Evolutionary conservation across 257 asterid species (phyloP).

Genomic region (Lithospermum erythrorhizon): DNA sequence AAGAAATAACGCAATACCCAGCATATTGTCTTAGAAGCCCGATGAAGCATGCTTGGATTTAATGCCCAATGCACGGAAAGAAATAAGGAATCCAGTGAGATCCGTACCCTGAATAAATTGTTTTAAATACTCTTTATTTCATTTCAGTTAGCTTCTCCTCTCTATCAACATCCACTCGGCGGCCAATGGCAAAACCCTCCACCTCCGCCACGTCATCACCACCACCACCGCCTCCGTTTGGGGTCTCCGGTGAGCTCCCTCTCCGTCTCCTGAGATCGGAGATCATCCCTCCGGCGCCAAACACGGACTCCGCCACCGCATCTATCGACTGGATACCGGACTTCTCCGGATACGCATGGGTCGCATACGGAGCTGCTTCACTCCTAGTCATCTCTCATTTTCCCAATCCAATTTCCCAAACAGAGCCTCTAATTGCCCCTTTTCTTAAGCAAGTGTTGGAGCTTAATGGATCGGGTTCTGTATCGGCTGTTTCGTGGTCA

Average conservation of each 20-base stretch:
- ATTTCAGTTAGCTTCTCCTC: too few species aligned
- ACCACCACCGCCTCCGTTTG: too few species aligned
- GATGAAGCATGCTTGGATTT: too few species aligned
- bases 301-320: slow-evolving; percentile 23
- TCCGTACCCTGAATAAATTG: too few species aligned
- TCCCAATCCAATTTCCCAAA: slow-evolving; percentile 58
- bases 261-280: slow-evolving; percentile 58
- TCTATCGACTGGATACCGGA: slow-evolving; percentile 57
- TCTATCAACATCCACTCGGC: too few species aligned
- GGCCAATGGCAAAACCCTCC: too few species aligned
- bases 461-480: slow-evolving; percentile 34
- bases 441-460: slow-evolving; percentile 70
- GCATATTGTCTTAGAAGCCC: too few species aligned
- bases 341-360: slow-evolving; percentile 78
- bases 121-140: too few species aligned
- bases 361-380: slow-evolving; percentile 83
- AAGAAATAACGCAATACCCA: too few species aligned
- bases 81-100: too few species aligned
- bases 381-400: slow-evolving; percentile 77
- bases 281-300: slow-evolving; percentile 64
- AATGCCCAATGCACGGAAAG: too few species aligned
- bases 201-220: background rate
- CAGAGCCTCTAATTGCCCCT: slow-evolving; percentile 57
- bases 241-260: slow-evolving; percentile 47
- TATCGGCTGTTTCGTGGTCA: slow-evolving; percentile 76